phyloP scores from a whole-genome alignment of 257 asterid species.

The Solanum bukasovii region DNA sequence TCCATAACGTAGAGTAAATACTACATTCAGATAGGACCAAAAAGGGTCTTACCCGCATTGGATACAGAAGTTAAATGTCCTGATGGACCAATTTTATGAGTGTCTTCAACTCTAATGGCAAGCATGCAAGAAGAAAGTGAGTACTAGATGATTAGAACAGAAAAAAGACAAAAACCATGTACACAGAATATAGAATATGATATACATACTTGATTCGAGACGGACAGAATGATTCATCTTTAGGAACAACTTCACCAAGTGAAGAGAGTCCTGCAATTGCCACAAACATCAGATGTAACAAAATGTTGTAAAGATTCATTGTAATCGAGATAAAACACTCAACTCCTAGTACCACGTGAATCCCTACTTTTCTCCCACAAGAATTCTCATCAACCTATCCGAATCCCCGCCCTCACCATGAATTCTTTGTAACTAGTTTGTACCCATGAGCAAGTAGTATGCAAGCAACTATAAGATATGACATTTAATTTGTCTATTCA shows the following conservation, averaged over 20 bases:
- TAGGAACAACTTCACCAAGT: slow-evolving; percentile 53
- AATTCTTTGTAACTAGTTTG: not conserved
- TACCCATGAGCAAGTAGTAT: not conserved
- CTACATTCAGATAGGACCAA: not conserved
- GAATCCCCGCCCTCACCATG: not conserved
- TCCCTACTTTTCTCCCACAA: not conserved
- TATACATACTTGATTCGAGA: slow-evolving; percentile 60
- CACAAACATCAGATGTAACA: slow-evolving; percentile 7
- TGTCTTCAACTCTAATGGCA: slow-evolving; percentile 56
- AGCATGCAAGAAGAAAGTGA: not conserved
- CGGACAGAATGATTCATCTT: slow-evolving; percentile 61
- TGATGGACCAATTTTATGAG: slow-evolving; percentile 51
- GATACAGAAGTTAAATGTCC: slow-evolving; percentile 50
- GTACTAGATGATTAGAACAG: slow-evolving; percentile 16
- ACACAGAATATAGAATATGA: not conserved
- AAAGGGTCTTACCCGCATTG: slow-evolving; percentile 35
- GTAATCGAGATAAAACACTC: not conserved
- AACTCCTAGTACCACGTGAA: not conserved
- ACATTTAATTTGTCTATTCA: not conserved
- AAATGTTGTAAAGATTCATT: not conserved
- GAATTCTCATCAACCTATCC: not conserved
- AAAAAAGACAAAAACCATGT: not conserved
- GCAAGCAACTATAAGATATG: not conserved
- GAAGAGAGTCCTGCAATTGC: slow-evolving; percentile 22
- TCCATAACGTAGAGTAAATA: not conserved